Conservation (phyloP, 371 early-diverging fungal species). For the Apophysomyces elegans region DNA sequence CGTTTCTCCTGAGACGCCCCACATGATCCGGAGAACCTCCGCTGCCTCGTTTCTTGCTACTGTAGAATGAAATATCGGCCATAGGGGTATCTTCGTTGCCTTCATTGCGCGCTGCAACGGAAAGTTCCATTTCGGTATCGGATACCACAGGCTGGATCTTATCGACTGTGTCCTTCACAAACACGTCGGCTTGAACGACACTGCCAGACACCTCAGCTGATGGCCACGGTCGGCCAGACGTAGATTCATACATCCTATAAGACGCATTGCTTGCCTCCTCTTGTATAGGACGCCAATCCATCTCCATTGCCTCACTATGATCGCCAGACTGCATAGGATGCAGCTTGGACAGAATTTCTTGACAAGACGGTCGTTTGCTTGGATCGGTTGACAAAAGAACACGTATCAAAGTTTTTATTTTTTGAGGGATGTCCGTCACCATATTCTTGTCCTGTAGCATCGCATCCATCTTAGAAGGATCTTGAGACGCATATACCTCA, state of each 20-base stretch:
- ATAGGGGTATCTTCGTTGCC: no score
- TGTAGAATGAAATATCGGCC: no score
- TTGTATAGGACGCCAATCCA: background rate
- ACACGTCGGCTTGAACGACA: background rate
- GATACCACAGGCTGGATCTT: conserved; percentile 10
- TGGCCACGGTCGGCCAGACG: background rate
- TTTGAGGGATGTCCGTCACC: conserved; percentile 52
- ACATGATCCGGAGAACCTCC: no score
- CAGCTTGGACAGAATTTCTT: conserved; percentile 56
- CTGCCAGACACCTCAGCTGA: background rate
- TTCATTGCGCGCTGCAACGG: background rate
- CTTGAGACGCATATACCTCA: conserved; percentile 30
- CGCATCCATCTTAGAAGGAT: conserved; percentile 14
- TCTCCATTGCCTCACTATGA: background rate
- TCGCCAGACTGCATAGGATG: conserved; percentile 20
- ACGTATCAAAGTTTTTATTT: conserved; percentile 64
- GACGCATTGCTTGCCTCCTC: background rate
- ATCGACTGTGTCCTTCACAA: conserved; percentile 6
- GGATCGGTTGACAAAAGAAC: conserved; percentile 62
- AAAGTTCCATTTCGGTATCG: background rate
- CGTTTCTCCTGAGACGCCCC: no score
- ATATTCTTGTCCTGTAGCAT: conserved; percentile 23
- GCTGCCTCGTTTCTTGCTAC: no score
- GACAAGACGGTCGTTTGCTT: conserved; percentile 66
- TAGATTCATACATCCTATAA: background rate